phyloP scores from a whole-genome alignment of 305 asterid species.

The Fraxinus latifolia region DNA sequence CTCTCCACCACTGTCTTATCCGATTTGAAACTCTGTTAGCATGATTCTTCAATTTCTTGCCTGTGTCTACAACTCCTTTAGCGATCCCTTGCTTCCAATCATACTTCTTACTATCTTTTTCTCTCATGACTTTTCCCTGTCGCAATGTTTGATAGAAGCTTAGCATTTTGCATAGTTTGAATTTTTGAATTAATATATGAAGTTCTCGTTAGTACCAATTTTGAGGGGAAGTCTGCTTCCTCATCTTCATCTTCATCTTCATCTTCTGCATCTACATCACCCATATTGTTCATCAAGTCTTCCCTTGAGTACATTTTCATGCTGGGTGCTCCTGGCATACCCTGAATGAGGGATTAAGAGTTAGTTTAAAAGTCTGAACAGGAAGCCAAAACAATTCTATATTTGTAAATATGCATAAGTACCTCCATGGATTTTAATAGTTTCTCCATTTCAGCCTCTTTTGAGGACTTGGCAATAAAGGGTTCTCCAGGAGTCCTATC shows the following conservation, averaged over 20 bases:
- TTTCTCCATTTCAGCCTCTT: conserved; percentile 94
- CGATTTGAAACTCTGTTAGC: conserved; percentile 47
- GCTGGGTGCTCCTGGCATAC: conserved; percentile 94
- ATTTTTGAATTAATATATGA: neutral
- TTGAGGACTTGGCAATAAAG: conserved; percentile 75
- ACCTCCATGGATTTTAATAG: conserved; percentile 94
- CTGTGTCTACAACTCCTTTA: conserved; percentile 48
- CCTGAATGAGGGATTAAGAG: conserved; percentile 39
- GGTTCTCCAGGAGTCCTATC: conserved; percentile 87
- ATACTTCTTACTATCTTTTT: conserved; percentile 46
- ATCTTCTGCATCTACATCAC: conserved; percentile 60
- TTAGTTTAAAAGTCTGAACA: neutral
- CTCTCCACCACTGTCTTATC: conserved; percentile 68
- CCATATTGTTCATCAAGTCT: conserved; percentile 82
- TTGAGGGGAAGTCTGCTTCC: conserved; percentile 55
- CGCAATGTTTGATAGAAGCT: conserved; percentile 2
- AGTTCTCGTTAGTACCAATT: conserved; percentile 45
- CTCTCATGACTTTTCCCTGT: conserved; percentile 68
- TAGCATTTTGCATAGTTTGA: neutral
- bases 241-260: conserved; percentile 70
- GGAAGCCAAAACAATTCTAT: neutral
- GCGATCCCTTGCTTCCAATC: conserved; percentile 64
- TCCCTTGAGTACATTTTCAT: conserved; percentile 98
- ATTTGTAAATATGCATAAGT: neutral
- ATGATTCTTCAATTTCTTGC: conserved; percentile 54